A percentile compares a stretch with the other conserved stretches of the same genome.
Conservation (phyloP, 2,329 filamentous ascomycete species). For the Exophiala lecanii-corni region DNA sequence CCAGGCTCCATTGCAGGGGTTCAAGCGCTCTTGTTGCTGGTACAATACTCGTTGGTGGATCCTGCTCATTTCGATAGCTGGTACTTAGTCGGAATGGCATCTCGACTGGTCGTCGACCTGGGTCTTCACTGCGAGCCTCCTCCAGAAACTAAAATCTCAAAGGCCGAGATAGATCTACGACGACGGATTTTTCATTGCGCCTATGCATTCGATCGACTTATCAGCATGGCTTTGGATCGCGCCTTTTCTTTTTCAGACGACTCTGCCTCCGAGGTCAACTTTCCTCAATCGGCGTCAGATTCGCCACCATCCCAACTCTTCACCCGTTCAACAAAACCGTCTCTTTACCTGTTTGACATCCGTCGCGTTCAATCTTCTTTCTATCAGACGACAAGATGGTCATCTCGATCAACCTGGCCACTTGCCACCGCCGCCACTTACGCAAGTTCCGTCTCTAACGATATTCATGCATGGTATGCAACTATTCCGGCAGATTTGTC, state of each 20-base stretch:
- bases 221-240: constrained; percentile 80
- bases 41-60: constrained; percentile 85
- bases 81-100: constrained; percentile 88
- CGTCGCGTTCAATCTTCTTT: constrained; percentile 81
- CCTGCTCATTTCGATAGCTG: constrained; percentile 89
- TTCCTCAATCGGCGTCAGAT: constrained; percentile 51
- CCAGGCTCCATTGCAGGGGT: constrained; percentile 83
- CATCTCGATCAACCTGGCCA: constrained; percentile 60
- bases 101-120: constrained; percentile 79
- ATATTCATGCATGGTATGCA: constrained; percentile 75
- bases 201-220: constrained; percentile 81
- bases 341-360: constrained; percentile 73
- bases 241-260: constrained; percentile 94
- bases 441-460: constrained; percentile 38
- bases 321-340: constrained; percentile 59
- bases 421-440: constrained; percentile 58
- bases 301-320: constrained; percentile 38
- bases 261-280: constrained; percentile 67
- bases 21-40: constrained; percentile 78
- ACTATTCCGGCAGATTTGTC: constrained; percentile 65
- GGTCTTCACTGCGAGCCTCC: constrained; percentile 91
- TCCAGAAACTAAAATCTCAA: constrained; percentile 62
- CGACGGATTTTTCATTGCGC: constrained; percentile 85
- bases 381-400: constrained; percentile 74
- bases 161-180: constrained; percentile 67